These are phyloP conservation scores for Blakeslea trispora DNA, from an alignment of 371 early-diverging fungal species.

Conservation along the genomic window DNA sequence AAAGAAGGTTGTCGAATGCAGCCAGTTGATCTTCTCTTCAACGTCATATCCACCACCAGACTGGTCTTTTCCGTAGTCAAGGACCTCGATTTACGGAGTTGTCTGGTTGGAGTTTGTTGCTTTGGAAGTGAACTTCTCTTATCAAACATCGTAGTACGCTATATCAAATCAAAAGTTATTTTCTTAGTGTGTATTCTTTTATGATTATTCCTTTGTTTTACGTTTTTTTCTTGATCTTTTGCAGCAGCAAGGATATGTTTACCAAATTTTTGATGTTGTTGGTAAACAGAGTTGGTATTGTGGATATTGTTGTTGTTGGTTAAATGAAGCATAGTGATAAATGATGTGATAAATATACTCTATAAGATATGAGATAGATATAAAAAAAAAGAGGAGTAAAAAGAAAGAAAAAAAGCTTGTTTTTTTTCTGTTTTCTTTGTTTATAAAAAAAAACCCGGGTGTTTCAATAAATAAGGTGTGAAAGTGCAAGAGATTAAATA, in stretches of 20 bases:
- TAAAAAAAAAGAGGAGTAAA: background rate
- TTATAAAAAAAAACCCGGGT: too few relatives aligned
- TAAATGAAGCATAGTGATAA: slow-evolving; percentile 20
- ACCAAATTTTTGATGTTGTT: slow-evolving; percentile 10
- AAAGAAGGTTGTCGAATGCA: slow-evolving; percentile 36
- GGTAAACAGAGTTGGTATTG: slow-evolving; percentile 2
- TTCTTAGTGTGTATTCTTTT: background rate
- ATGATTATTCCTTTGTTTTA: too few relatives aligned
- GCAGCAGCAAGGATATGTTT: slow-evolving; percentile 28
- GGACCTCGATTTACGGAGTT: slow-evolving; percentile 45
- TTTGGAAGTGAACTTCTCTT: slow-evolving; percentile 10
- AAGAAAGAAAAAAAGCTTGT: background rate
- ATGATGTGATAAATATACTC: background rate
- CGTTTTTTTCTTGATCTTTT: slow-evolving; percentile 25
- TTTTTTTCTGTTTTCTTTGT: too few relatives aligned
- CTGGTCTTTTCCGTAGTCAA: slow-evolving; percentile 35
- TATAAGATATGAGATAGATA: background rate
- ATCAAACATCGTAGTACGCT: slow-evolving; percentile 4
- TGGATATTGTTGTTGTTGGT: slow-evolving; percentile 14
- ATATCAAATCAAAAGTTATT: background rate
- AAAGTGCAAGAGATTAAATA: background rate
- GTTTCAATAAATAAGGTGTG: background rate
- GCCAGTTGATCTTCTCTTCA: slow-evolving; percentile 54
- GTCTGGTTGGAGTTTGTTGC: slow-evolving; percentile 1
- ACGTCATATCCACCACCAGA: slow-evolving; percentile 28